Evolutionary conservation across 169 alveolate species (phyloP).

Genomic region (Plasmodium gonderi): DNA sequence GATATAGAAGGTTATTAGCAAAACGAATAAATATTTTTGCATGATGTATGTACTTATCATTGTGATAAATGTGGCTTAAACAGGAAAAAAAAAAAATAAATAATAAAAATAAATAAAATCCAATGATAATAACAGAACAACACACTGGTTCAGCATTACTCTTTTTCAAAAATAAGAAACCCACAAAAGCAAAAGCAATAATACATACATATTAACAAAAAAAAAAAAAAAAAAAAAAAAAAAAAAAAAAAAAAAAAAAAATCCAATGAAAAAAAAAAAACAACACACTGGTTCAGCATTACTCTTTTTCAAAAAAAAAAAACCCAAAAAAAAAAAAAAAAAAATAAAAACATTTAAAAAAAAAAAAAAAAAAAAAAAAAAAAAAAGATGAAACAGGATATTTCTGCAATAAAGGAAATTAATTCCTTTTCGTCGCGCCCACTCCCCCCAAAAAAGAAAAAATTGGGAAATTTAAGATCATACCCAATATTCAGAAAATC

Average conservation of each 20-base stretch:
- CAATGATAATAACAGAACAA: background rate
- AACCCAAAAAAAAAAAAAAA: background rate
- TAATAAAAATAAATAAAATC: background rate
- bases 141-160: background rate
- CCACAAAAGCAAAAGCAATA: background rate
- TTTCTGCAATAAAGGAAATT: background rate
- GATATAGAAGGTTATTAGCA: conserved; percentile 68
- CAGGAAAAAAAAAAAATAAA: background rate
- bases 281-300: background rate
- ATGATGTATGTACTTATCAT: background rate
- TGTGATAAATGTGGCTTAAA: background rate
- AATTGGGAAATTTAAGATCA: background rate
- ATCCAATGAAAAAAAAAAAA: background rate
- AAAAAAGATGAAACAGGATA: background rate
- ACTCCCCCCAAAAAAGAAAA: background rate
- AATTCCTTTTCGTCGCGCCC: background rate
- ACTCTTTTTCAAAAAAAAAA: background rate
- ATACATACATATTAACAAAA: background rate
- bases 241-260: background rate
- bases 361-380: background rate
- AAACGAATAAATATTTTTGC: conserved; percentile 3
- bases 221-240: background rate
- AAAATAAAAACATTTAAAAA: background rate
- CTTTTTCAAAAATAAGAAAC: background rate
- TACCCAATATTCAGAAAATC: background rate